These are phyloP conservation scores for Cutaneotrichosporon arboriforme DNA, from an alignment of 1,284 basidiomycete genomes.

Conservation along the genomic window DNA sequence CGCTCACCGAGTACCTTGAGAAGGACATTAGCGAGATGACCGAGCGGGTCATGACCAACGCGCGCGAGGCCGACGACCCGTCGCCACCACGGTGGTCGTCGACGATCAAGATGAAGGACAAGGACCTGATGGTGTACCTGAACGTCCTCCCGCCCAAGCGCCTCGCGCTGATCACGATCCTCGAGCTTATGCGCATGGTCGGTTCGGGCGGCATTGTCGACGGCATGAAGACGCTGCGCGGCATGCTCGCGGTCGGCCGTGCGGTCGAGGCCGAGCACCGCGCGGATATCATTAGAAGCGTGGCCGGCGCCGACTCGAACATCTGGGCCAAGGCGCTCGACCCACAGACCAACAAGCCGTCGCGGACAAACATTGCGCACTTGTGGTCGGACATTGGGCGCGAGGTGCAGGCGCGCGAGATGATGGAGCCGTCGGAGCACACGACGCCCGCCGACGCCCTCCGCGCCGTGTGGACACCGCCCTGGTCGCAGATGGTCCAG, in stretches of 20 bases:
- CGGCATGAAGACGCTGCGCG: conserved; percentile 87
- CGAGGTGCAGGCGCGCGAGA: conserved; percentile 48
- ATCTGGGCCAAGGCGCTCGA: conserved; percentile 36
- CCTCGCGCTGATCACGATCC: conserved; percentile 80
- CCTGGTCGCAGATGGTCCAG: conserved; percentile 74
- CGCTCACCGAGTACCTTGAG: conserved; percentile 56
- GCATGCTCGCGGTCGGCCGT: conserved; percentile 73
- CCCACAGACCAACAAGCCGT: conserved; percentile 32
- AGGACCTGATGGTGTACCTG: conserved; percentile 55
- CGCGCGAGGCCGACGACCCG: conserved; percentile 9
- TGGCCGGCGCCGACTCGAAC: conserved; percentile 36
- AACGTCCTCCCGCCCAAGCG: conserved; percentile 69
- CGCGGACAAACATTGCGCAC: conserved; percentile 20
- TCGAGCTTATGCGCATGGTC: conserved; percentile 81
- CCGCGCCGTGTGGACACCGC: conserved; percentile 62
- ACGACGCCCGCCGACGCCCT: conserved; percentile 61
- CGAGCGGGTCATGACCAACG: conserved; percentile 41
- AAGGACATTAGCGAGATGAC: conserved; percentile 57
- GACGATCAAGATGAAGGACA: conserved; percentile 24
- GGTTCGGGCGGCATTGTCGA: conserved; percentile 69
- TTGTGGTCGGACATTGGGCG: conserved; percentile 46
- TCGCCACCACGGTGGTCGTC: conserved; percentile 13
- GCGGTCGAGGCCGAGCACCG: conserved; percentile 86
- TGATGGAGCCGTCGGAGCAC: conserved; percentile 14
- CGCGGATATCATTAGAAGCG: conserved; percentile 67